A percentile compares a stretch with the other conserved stretches of the same genome.
Evolutionary conservation across 768 basidiomycete species (phyloP).

Genomic region (Erythrobasidium yunnanense): DNA sequence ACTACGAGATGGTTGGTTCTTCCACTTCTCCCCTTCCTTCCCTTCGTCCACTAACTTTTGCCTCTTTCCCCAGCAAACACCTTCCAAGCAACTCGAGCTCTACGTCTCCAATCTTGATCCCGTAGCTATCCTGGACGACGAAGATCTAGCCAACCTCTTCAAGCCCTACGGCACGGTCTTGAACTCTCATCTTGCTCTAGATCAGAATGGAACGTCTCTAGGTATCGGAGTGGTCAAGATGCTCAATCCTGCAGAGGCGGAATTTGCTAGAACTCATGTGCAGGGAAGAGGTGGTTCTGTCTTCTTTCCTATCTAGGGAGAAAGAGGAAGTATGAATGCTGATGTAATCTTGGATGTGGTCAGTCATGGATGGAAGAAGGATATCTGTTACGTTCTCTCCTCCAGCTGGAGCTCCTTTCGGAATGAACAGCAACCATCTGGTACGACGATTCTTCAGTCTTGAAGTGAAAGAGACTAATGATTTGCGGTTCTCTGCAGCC

Average conservation of each 20-base stretch:
- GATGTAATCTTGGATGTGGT: too few species aligned
- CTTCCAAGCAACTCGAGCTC: conserved; percentile 2
- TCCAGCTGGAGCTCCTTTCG: neutral
- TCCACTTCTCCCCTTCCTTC: neutral
- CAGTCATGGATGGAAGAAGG: conserved; percentile 16
- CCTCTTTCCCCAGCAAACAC: neutral
- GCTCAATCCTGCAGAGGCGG: neutral
- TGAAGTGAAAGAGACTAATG: too few species aligned
- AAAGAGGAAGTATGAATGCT: too few species aligned
- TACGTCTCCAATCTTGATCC: conserved; percentile 22
- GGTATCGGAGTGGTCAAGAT: conserved; percentile 13
- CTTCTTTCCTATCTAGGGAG: too few species aligned
- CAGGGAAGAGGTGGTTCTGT: conserved; percentile 11
- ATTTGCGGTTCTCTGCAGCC: too few species aligned
- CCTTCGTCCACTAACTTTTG: neutral
- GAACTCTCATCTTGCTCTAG: conserved; percentile 4
- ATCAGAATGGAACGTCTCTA: conserved; percentile 8
- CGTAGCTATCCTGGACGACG: conserved; percentile 16
- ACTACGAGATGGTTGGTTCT: too few species aligned
- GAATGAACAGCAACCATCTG: neutral
- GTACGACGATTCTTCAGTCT: too few species aligned
- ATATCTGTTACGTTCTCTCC: conserved; percentile 19
- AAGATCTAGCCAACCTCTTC: conserved; percentile 21
- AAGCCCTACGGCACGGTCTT: conserved; percentile 13
- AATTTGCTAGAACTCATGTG: conserved; percentile 15